Evolutionary conservation across 1,284 basidiomycete species (phyloP), one percentile per base, ranked within the genome.

Genomic region (Anthracocystis setariae): DNA sequence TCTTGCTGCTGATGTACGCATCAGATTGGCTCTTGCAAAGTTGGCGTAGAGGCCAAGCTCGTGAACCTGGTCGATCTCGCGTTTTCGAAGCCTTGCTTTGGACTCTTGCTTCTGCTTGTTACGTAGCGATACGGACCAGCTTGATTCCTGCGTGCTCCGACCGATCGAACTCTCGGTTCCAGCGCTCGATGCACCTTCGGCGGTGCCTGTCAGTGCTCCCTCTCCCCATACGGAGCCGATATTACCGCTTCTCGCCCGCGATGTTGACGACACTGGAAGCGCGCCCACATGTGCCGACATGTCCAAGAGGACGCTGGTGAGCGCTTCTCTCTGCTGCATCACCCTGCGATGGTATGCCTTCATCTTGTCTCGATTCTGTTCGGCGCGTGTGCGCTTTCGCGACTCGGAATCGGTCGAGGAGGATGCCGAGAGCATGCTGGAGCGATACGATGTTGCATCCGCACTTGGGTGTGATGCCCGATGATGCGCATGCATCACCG

Each of bases 321-420:
- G 60, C 15, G 61, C 56, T 17, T 70, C 67, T 20, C 67, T n/a
- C 33, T 70, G 67, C 46, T 70, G 67, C 67, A 70, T 70, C 12
- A 70, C 67, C 8, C 67, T 40, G 17, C 57, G 32, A 40, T 70
- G 67, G 35, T 70, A 70, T 7, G 67, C 67, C 46, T 64, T 70
- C 67, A 70, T 70, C 51, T 70, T 70, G 47, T 64, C 61, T 24
- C 67, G 60, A n/a, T 70, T 70, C 46, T 64, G 67, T 42, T 70
- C 67, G 9, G 61, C 67, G 3, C 67, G 61, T 9, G 52, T 49
- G 20, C 53, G 62, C 48, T 58, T 69, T 24, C 56, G 55, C 43
- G 56, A 42, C n/a, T 55, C 63, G 3, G 52, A 10, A 37, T 66
- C 63, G 27, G 51, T 44, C 2, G 51, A 44, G n/a, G 55, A 54